A percentile compares a stretch with the other conserved stretches of the same genome.
Conservation (phyloP, 768 basidiomycete genomes). For the Gloeopeniophorella convolvens region DNA sequence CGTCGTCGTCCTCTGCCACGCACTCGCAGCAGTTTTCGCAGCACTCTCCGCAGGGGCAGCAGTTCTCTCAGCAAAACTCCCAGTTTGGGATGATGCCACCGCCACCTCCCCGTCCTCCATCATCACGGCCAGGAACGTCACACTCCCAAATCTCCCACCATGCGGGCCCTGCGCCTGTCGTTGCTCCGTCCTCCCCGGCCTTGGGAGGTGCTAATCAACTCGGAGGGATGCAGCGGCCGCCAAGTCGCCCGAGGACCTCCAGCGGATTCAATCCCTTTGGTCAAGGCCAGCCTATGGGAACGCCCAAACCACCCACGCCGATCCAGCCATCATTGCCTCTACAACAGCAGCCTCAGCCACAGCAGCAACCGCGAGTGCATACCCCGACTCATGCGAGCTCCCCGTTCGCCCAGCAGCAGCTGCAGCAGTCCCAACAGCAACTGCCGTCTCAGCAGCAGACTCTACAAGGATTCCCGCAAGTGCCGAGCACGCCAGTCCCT, state of each 20-base stretch:
- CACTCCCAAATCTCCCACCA: conserved; percentile 20
- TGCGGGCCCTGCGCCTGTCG: background rate
- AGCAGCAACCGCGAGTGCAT: conserved; percentile 24
- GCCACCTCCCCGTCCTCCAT: conserved; percentile 20
- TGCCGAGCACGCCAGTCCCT: conserved; percentile 8
- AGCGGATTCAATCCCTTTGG: conserved; percentile 21
- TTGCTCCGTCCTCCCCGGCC: conserved; percentile 14
- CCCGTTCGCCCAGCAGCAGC: conserved; percentile 16
- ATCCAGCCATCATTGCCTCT: conserved; percentile 28
- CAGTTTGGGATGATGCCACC: conserved; percentile 22
- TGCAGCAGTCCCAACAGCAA: conserved; percentile 12
- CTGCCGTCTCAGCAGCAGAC: conserved; percentile 2
- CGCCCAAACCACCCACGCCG: conserved; percentile 20
- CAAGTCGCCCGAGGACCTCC: conserved; percentile 25
- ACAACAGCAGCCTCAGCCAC: conserved; percentile 26
- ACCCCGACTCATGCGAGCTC: conserved; percentile 16
- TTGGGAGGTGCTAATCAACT: conserved; percentile 10
- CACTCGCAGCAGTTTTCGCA: conserved; percentile 17
- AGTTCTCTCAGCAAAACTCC: conserved; percentile 12
- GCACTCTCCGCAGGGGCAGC: conserved; percentile 17
- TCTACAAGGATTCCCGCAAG: conserved; percentile 12
- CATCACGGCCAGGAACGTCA: conserved; percentile 19
- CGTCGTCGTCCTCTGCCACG: conserved; percentile 11
- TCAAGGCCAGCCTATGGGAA: conserved; percentile 15
- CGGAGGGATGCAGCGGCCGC: conserved; percentile 25